Evolutionary conservation across 768 basidiomycete genomes (phyloP).

Genomic region (Russula virescens): DNA sequence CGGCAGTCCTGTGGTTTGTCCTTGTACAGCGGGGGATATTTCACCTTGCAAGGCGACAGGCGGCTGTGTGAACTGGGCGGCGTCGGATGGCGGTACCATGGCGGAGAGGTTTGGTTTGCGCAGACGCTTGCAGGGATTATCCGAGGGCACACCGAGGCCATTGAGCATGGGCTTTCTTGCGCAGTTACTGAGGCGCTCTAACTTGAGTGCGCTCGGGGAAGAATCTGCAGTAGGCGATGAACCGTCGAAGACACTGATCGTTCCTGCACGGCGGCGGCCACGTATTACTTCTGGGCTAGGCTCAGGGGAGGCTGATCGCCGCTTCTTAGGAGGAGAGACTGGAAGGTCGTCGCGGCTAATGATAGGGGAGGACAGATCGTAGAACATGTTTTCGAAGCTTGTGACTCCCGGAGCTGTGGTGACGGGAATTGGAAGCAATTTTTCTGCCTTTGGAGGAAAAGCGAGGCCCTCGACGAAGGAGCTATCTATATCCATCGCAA

Average conservation of each 20-base stretch:
- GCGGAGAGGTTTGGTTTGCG: constrained; percentile 67
- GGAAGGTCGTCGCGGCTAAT: constrained; percentile 25
- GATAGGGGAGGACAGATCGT: constrained; percentile 47
- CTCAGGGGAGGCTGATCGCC: constrained; percentile 32
- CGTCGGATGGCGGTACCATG: constrained; percentile 44
- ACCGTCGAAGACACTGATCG: constrained; percentile 31
- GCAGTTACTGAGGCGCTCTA: constrained; percentile 38
- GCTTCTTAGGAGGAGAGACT: constrained; percentile 36
- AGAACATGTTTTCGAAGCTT: constrained; percentile 54
- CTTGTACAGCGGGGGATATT: constrained; percentile 8
- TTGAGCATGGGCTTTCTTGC: constrained; percentile 46
- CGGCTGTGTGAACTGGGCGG: constrained; percentile 34
- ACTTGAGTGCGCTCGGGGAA: constrained; percentile 44
- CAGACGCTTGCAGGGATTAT: constrained; percentile 47
- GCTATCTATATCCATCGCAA: constrained; percentile 77
- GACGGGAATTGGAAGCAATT: constrained; percentile 25
- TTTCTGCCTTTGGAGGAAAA: constrained; percentile 22
- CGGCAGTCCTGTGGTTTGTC: constrained; percentile 30
- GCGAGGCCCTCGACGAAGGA: constrained; percentile 31
- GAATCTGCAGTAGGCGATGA: constrained; percentile 45
- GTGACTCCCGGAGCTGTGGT: constrained; percentile 27
- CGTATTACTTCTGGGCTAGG: constrained; percentile 1
- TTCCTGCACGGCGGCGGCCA: constrained; percentile 23
- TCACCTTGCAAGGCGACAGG: constrained; percentile 28
- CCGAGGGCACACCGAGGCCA: constrained; percentile 51